Base-by-base conservation (phyloP, 169 alveolate species). In the Cyclospora cayetanensis region DNA sequence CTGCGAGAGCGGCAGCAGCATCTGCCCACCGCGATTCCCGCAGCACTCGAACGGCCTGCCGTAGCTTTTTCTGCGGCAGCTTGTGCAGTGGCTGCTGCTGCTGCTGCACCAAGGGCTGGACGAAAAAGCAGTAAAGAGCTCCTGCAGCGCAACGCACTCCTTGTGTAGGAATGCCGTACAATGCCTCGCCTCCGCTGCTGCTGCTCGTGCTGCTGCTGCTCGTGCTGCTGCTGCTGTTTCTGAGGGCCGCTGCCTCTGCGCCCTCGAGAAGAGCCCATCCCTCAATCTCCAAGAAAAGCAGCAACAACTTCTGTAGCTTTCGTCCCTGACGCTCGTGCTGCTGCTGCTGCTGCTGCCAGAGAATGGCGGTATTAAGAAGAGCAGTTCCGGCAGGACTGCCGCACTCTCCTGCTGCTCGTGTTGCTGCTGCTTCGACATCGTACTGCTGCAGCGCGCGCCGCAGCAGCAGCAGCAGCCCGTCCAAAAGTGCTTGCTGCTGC, bases 341-440 rank as follows among this genome's bases (percentile, higher is more conserved):
- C 79, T 66, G 79, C 50, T 66, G 79, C 41, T n/a, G 37, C 31
- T 65, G 77, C 31, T 65, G 77, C 41, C 55, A 46, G 15, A 46
- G 55, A 46, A 46, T 15, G 15, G 55, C 55, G 15, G 55, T 46
- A 46, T 46, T 46, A 9, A 46, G 15, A 46, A 46, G 55, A 9
- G 55, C 55, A 15, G 15, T 15, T 9, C 55, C 55, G 22, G 55
- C 55, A 46, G 55, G 55, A 15, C 55, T 46, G 55, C 15, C 7
- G 55, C 55, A 15, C 22, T 46, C 55, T 65, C 43, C 42, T 65
- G 77, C 31, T 65, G 77, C 77, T 65, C 43, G 43, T n/a, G 42
- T 65, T 65, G 77, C 77, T 65, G 77, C 77, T 65, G 41, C 77
- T 65, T 35, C 77, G n/a, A n/a, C n/a, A n/a, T n/a, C n/a, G n/a